phyloP scores from a whole-genome alignment of 306 rosid species.

The Inga oerstediana region DNA sequence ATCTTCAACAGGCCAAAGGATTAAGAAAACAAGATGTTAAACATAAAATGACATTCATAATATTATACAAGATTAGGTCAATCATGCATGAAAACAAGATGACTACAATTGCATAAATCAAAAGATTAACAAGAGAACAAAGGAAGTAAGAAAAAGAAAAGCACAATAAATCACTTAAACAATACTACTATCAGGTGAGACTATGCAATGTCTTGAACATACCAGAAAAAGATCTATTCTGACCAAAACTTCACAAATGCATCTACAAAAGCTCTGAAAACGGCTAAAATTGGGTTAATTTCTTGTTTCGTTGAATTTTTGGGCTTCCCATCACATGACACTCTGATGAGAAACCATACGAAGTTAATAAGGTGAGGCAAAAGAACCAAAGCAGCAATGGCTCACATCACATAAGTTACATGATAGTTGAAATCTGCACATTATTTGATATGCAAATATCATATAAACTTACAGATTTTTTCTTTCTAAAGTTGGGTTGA shows the following conservation, averaged over 20 bases:
- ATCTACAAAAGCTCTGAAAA: constrained; percentile 54
- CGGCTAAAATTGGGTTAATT: constrained; percentile 57
- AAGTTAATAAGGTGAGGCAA: constrained; percentile 27
- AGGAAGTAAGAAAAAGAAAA: neutral
- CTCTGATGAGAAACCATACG: constrained; percentile 60
- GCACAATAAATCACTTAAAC: neutral
- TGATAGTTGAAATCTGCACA: neutral
- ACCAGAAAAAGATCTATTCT: constrained; percentile 42
- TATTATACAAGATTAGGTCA: neutral
- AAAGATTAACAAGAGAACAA: neutral
- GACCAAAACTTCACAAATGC: constrained; percentile 83
- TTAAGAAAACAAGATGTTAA: neutral
- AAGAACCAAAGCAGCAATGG: constrained; percentile 12
- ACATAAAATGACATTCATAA: neutral
- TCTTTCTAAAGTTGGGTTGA: constrained; percentile 74
- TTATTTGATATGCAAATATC: constrained; percentile 8
- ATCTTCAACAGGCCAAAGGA: neutral
- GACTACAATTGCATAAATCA: neutral
- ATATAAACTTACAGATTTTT: constrained; percentile 76
- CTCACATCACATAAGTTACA: constrained; percentile 8
- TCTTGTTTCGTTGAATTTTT: constrained; percentile 46
- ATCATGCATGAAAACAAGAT: neutral
- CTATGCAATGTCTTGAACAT: constrained; percentile 28
- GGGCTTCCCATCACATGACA: constrained; percentile 74
- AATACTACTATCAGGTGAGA: constrained; percentile 10